phyloP scores from a whole-genome alignment of 768 basidiomycete species.

The Fomitopsis serialis region DNA sequence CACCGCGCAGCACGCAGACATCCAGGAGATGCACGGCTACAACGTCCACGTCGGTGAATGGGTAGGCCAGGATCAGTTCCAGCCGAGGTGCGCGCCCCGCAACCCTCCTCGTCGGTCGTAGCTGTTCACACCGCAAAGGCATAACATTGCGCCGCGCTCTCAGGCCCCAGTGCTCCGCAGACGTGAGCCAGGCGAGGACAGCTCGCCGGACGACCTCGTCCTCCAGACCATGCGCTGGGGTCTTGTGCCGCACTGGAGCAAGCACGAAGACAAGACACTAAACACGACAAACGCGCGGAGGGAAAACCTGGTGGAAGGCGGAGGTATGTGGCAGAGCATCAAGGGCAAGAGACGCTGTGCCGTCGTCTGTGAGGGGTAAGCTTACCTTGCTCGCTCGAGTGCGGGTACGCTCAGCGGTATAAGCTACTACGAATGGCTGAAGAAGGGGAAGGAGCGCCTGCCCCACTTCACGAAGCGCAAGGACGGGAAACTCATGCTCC shows the following conservation, averaged over 20 bases:
- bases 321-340: constrained; percentile 82
- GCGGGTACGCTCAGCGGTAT: neutral
- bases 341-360: constrained; percentile 81
- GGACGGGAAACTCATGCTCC: constrained; percentile 62
- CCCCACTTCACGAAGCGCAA: constrained; percentile 78
- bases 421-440: constrained; percentile 95
- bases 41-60: constrained; percentile 15
- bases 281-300: constrained; percentile 89
- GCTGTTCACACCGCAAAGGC: constrained; percentile 29
- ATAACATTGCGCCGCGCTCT: constrained; percentile 82
- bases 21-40: constrained; percentile 13
- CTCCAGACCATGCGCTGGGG: constrained; percentile 92
- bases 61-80: constrained; percentile 15
- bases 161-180: constrained; percentile 70
- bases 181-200: constrained; percentile 25
- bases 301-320: constrained; percentile 71
- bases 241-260: constrained; percentile 79
- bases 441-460: constrained; percentile 70
- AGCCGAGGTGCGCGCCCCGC: constrained; percentile 5
- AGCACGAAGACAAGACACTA: constrained; percentile 63
- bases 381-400: neutral
- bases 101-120: neutral
- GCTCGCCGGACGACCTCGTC: constrained; percentile 28
- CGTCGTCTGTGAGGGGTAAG: constrained; percentile 75
- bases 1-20: constrained; percentile 10